These are phyloP conservation scores for Globisporangium paroecandrum DNA, from an alignment of 352 stramenopile species.

Conservation along the genomic window DNA sequence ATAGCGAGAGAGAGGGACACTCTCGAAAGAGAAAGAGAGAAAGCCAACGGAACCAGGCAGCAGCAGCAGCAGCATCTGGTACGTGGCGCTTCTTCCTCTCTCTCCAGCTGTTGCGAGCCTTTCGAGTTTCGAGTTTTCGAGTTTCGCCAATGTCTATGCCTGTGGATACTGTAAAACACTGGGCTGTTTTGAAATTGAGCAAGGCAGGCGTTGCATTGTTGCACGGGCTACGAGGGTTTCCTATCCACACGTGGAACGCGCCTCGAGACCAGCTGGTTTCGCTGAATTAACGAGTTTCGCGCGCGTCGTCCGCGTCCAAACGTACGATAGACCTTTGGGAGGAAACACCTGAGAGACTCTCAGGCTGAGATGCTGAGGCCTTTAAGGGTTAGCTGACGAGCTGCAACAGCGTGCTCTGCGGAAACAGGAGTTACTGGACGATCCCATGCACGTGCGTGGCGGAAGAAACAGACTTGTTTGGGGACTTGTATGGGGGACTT, in stretches of 20 bases:
- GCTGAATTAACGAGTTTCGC: constrained; percentile 6
- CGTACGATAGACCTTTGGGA: background rate
- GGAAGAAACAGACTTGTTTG: background rate
- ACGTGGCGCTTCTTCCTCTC: background rate
- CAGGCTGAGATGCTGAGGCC: background rate
- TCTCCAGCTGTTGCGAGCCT: background rate
- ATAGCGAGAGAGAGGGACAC: background rate
- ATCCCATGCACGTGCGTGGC: constrained; percentile 1
- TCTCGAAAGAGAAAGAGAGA: background rate
- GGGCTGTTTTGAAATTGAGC: background rate
- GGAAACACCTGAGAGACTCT: background rate
- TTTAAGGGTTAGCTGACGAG: background rate
- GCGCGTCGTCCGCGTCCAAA: background rate
- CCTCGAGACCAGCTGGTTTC: constrained; percentile 4
- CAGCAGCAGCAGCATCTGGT: background rate
- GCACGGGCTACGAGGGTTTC: background rate
- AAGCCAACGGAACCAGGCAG: background rate
- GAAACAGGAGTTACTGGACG: background rate
- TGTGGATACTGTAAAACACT: background rate
- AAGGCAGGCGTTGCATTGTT: background rate
- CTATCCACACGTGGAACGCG: constrained; percentile 9
- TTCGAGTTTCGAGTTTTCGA: background rate
- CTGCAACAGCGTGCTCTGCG: background rate
- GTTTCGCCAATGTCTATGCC: background rate
- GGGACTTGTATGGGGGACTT: background rate